A percentile compares a stretch with the other conserved stretches of the same genome.
phyloP scores from a whole-genome alignment of 1,139 yeast genomes.

The Pichia sp. region DNA sequence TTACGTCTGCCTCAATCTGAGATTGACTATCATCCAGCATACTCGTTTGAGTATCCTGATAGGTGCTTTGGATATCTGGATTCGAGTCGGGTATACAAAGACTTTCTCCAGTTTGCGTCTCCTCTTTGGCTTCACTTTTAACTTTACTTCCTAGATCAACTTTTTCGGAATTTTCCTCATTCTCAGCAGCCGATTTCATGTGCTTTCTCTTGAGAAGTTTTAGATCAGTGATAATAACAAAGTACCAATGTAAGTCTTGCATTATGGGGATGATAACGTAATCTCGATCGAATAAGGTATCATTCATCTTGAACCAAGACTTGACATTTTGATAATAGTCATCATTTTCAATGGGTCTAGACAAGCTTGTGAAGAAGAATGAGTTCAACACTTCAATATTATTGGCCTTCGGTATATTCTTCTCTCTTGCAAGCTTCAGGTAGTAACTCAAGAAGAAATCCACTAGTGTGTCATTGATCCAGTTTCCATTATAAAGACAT shows the following conservation, averaged over 20 bases:
- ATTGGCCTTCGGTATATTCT: constrained; percentile 26
- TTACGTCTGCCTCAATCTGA: background rate
- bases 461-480: constrained; percentile 73
- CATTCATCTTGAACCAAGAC: constrained; percentile 69
- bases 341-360: constrained; percentile 27
- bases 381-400: constrained; percentile 73
- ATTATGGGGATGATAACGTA: constrained; percentile 79
- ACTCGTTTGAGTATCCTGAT: background rate
- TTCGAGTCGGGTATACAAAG: background rate
- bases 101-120: too few species aligned
- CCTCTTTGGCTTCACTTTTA: background rate
- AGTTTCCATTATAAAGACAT: constrained; percentile 63
- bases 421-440: constrained; percentile 38
- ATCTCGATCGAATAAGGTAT: constrained; percentile 58
- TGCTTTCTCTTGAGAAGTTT: constrained; percentile 33
- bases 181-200: background rate
- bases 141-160: background rate
- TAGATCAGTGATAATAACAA: constrained; percentile 60
- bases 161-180: background rate
- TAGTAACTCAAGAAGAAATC: constrained; percentile 67
- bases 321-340: constrained; percentile 61
- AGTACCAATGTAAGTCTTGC: constrained; percentile 83
- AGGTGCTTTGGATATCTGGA: background rate
- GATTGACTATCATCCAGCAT: background rate
- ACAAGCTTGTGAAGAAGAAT: constrained; percentile 72